Percentiles rank a stretch among this genome's conserved stretches.
These are phyloP conservation scores for Periconia macrospinosa DNA, from an alignment of 2,329 filamentous ascomycete species.

Conservation along the genomic window DNA sequence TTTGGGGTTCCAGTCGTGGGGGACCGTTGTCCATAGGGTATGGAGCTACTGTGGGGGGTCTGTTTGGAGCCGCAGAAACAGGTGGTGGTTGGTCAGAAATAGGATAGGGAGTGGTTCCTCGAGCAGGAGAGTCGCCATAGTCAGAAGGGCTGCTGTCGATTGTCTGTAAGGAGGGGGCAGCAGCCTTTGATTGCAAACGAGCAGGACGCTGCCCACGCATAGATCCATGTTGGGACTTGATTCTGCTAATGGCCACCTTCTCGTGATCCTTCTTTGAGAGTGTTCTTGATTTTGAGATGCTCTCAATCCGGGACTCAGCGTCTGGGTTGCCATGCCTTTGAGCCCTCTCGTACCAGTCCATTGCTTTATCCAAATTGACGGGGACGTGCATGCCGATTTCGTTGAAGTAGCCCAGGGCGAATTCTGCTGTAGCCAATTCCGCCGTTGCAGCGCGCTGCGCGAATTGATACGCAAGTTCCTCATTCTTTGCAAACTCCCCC, in stretches of 20 bases:
- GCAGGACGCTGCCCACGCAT: constrained; percentile 52
- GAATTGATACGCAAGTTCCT: constrained; percentile 88
- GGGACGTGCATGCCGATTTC: constrained; percentile 92
- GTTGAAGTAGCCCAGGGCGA: constrained; percentile 95
- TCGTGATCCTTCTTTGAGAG: constrained; percentile 92
- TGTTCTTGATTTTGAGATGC: constrained; percentile 78
- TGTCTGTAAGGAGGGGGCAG: constrained; percentile 41
- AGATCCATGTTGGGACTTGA: constrained; percentile 64
- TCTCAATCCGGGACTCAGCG: constrained; percentile 78
- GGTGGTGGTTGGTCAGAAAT: constrained; percentile 46
- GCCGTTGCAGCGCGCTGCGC: constrained; percentile 81
- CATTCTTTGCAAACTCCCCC: constrained; percentile 90
- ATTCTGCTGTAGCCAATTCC: constrained; percentile 87
- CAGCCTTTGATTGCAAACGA: constrained; percentile 44
- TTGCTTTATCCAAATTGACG: constrained; percentile 80
- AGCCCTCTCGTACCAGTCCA: constrained; percentile 87
- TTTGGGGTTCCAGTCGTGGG: constrained; percentile 43
- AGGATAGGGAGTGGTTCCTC: constrained; percentile 47
- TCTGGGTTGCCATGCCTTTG: constrained; percentile 91
- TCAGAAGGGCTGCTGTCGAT: constrained; percentile 44
- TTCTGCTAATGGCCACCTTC: constrained; percentile 82
- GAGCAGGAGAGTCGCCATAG: constrained; percentile 30
- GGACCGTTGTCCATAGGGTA: constrained; percentile 71
- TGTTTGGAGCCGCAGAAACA: constrained; percentile 33
- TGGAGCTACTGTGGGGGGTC: constrained; percentile 62